These are phyloP conservation scores for Medicago truncatula DNA, from an alignment of 306 rosid genomes.

Conservation along the genomic window DNA sequence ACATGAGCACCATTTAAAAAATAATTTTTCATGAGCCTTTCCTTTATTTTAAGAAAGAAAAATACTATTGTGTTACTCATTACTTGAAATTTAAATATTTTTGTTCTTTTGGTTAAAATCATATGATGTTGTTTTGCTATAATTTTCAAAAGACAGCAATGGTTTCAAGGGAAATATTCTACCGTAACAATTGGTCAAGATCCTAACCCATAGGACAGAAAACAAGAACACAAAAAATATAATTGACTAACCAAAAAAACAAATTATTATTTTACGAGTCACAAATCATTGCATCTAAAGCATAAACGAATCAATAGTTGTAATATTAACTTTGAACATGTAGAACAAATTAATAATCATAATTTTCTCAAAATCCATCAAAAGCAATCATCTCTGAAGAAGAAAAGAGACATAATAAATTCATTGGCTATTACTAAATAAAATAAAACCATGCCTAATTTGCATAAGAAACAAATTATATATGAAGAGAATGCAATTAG, in stretches of 20 bases:
- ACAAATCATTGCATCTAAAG: not conserved
- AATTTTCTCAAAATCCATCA: conserved; percentile 1
- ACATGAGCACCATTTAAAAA: too few relatives aligned
- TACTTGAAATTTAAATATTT: not conserved
- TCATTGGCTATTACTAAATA: not conserved
- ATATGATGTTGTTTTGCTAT: not conserved
- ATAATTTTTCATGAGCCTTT: not conserved
- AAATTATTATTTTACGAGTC: not conserved
- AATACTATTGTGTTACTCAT: not conserved
- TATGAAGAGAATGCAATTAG: too few relatives aligned
- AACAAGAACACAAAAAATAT: not conserved
- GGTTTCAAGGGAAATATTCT: not conserved
- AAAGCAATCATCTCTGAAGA: not conserved
- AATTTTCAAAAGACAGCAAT: not conserved
- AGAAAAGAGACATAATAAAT: not conserved
- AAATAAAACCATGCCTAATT: not conserved
- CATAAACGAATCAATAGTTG: not conserved
- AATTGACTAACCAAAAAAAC: not conserved
- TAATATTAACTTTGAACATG: not conserved
- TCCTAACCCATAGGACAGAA: conserved; percentile 39
- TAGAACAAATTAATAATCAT: not conserved
- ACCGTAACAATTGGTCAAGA: conserved; percentile 37
- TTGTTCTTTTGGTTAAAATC: not conserved
- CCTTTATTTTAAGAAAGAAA: too few relatives aligned
- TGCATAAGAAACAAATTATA: not conserved